These are phyloP conservation scores for Xylaria sp. DNA, from an alignment of 2,329 filamentous ascomycete species.

Conservation along the genomic window DNA sequence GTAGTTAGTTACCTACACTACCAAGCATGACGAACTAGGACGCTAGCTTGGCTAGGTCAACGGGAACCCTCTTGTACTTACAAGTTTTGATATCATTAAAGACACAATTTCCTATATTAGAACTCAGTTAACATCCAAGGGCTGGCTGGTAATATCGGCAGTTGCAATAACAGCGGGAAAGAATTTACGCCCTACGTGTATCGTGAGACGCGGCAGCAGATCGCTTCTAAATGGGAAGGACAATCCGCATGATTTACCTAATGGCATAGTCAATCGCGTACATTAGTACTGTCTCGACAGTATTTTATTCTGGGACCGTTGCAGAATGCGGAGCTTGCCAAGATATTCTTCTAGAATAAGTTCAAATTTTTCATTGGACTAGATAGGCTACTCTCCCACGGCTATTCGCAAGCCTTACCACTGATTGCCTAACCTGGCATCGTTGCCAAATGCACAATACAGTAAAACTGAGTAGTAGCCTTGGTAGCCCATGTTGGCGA, in stretches of 20 bases:
- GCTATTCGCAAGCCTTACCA: neutral
- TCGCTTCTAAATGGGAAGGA: neutral
- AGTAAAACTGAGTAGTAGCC: neutral
- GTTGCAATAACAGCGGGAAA: neutral
- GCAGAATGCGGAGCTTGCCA: constrained; percentile 1
- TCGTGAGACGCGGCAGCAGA: constrained; percentile 7
- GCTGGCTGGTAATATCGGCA: neutral
- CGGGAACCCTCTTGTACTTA: no score
- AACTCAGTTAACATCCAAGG: neutral
- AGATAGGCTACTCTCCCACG: neutral
- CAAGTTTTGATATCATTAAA: neutral
- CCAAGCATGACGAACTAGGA: neutral
- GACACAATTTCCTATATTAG: neutral
- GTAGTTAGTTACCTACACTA: no score
- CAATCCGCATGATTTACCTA: constrained; percentile 14
- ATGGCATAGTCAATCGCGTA: constrained; percentile 7
- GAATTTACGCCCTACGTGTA: neutral
- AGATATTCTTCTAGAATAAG: constrained; percentile 9
- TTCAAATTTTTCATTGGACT: neutral
- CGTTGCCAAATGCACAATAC: neutral
- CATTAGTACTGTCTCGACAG: neutral
- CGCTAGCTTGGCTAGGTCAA: neutral
- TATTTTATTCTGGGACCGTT: neutral
- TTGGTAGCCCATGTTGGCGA: no score
- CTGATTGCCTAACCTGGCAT: neutral